Evolutionary conservation across 208 protist genomes (phyloP).

Genomic region (Angomonas deanei): DNA sequence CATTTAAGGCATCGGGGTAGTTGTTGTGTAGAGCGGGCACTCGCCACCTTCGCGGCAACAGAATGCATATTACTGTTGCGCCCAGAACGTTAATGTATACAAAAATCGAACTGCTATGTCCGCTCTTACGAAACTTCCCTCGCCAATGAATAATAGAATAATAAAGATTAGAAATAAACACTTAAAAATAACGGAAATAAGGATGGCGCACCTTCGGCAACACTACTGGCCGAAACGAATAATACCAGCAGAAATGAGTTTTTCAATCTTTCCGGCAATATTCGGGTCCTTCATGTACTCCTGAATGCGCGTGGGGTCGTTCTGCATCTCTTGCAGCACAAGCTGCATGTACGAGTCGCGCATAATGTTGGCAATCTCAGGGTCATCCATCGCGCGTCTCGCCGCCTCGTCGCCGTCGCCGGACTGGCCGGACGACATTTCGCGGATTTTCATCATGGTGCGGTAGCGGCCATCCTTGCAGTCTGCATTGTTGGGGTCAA

Average conservation of each 20-base stretch:
- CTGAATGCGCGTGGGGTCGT: conserved; percentile 81
- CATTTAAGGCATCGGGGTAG: background rate
- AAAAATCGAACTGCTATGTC: too few relatives aligned
- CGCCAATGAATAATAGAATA: too few relatives aligned
- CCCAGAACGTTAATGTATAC: too few relatives aligned
- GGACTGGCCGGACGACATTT: conserved; percentile 77
- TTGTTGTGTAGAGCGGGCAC: background rate
- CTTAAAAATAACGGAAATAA: background rate
- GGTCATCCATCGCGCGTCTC: conserved; percentile 90
- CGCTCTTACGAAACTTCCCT: too few relatives aligned
- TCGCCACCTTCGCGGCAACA: too few relatives aligned
- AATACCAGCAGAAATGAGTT: conserved; percentile 94
- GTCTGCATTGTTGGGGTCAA: conserved; percentile 89
- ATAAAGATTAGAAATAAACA: background rate
- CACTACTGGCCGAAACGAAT: conserved; percentile 75
- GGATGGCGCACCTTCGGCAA: too few relatives aligned
- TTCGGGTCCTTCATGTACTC: conserved; percentile 92
- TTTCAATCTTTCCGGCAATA: conserved; percentile 93
- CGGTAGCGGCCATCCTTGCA: conserved; percentile 82
- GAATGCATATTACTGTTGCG: too few relatives aligned
- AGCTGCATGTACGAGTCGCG: conserved; percentile 91
- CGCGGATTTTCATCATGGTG: conserved; percentile 91
- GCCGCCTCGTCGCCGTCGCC: conserved; percentile 84
- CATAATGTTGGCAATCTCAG: conserved; percentile 93
- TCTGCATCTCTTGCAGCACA: conserved; percentile 88